These are phyloP conservation scores for Agaricales sp. DNA, from an alignment of 1,284 basidiomycete species.

Conservation along the genomic window DNA sequence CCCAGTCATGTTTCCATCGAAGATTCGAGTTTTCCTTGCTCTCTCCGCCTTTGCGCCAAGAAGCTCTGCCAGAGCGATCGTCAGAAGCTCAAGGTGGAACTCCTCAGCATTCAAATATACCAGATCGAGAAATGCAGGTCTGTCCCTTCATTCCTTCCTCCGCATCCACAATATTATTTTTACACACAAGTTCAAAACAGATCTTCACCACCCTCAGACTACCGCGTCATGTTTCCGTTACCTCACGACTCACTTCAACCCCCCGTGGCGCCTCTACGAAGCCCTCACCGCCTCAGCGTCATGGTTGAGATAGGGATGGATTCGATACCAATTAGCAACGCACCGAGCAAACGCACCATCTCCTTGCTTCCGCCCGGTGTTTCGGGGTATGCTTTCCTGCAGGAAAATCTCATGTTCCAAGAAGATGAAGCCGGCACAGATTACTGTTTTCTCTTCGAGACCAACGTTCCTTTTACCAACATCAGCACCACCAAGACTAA, in stretches of 20 bases:
- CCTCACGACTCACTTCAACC: slow-evolving; percentile 48
- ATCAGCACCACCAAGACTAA: too few relatives aligned
- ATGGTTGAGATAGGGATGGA: slow-evolving; percentile 46
- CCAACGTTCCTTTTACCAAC: slow-evolving; percentile 9
- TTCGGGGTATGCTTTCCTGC: slow-evolving; percentile 34
- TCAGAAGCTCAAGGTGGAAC: slow-evolving; percentile 40
- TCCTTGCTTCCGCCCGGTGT: slow-evolving; percentile 41
- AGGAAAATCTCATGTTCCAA: slow-evolving; percentile 29
- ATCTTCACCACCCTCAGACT: slow-evolving; percentile 26
- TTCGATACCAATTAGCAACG: slow-evolving; percentile 15
- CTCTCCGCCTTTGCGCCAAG: slow-evolving; percentile 49
- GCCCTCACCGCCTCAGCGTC: slow-evolving; percentile 38
- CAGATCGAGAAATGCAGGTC: slow-evolving; percentile 62
- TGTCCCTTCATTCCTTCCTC: slow-evolving; percentile 15
- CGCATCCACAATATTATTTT: not conserved
- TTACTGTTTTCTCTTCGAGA: slow-evolving; percentile 43
- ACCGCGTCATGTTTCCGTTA: slow-evolving; percentile 37
- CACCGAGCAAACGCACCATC: slow-evolving; percentile 28
- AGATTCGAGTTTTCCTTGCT: slow-evolving; percentile 32
- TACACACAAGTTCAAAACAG: slow-evolving; percentile 20
- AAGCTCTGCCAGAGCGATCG: slow-evolving; percentile 35
- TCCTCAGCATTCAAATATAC: slow-evolving; percentile 42
- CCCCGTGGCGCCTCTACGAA: slow-evolving; percentile 43
- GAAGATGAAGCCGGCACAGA: slow-evolving; percentile 44
- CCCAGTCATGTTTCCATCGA: not conserved